Evolutionary conservation across 371 early-diverging fungal genomes (phyloP).

Genomic region (Entomophthora muscae): DNA sequence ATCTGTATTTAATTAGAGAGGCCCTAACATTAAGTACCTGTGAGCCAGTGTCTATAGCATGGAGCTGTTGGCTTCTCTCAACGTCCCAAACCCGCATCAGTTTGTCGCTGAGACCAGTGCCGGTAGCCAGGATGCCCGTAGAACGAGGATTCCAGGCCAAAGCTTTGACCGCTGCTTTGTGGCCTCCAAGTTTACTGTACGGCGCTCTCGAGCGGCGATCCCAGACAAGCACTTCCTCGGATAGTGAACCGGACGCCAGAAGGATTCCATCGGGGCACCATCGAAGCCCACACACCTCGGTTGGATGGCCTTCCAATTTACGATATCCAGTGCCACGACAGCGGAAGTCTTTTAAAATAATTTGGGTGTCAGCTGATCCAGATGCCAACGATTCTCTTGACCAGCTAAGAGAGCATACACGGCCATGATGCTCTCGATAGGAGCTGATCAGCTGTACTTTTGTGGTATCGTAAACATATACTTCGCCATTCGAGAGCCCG

Average conservation of each 20-base stretch:
- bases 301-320: not conserved
- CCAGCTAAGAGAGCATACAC: not conserved
- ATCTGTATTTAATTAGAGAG: slow-evolving; percentile 28
- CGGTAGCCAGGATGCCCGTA: not conserved
- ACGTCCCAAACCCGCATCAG: not conserved
- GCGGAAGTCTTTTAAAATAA: not conserved
- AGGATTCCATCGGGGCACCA: slow-evolving; percentile 54
- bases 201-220: slow-evolving; percentile 54
- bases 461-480: not conserved
- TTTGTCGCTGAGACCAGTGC: not conserved
- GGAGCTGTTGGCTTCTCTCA: not conserved
- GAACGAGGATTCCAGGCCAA: not conserved
- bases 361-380: not conserved
- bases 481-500: not conserved
- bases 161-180: slow-evolving; percentile 76
- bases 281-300: not conserved
- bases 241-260: slow-evolving; percentile 95
- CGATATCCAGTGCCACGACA: not conserved
- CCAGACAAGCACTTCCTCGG: slow-evolving; percentile 90
- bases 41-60: not conserved
- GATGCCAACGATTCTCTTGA: not conserved
- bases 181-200: slow-evolving; percentile 48
- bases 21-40: not conserved
- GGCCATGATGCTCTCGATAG: not conserved
- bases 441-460: not conserved